Evolutionary conservation across 306 rosid genomes (phyloP), one percentile per base, ranked within the genome.

Genomic region (Urtica urens): DNA sequence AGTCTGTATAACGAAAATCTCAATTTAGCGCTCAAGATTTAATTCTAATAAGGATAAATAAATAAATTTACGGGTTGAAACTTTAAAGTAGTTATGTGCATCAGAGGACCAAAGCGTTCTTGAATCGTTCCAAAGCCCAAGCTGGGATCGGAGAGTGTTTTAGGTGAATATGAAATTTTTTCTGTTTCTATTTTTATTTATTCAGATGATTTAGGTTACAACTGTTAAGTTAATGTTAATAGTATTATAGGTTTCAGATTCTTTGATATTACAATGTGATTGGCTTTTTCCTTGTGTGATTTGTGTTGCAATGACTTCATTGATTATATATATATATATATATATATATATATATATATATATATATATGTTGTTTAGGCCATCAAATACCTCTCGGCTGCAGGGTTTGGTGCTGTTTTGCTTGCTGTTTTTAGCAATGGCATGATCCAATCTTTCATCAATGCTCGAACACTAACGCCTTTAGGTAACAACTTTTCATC

Each of bases 331-430:
- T n/a, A n/a, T n/a, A n/a, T n/a, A n/a, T n/a, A n/a, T n/a, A n/a
- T n/a, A n/a, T n/a, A n/a, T n/a, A n/a, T n/a, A n/a, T n/a, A n/a
- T n/a, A n/a, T n/a, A n/a, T n/a, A n/a, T n/a, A n/a, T n/a, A n/a
- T n/a, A n/a, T 23, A 65, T 59, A 60, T 70, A 29, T 64, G 56
- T 51, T 72, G 64, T 72, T 62, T 62, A 90, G 95, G 85, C 92
- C 57, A 85, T 77, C 77, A 81, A 85, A 59, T 77, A 75, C 81
- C 78, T 90, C 63, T 85, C 95, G 23, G 81, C 76, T 54, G 99
- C 87, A 52, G 95, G 95, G 58, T 90, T 90, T 79, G 99, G 95
- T 23, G 99, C 99, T 38, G 71, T 55, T 67, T 73, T 86, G 76
- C 95, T 90, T 46, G 99, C 81, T 40, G 71, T 81, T 64, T 90